Conservation (phyloP, 208 protist genomes). For the Leptomonas seymouri region DNA sequence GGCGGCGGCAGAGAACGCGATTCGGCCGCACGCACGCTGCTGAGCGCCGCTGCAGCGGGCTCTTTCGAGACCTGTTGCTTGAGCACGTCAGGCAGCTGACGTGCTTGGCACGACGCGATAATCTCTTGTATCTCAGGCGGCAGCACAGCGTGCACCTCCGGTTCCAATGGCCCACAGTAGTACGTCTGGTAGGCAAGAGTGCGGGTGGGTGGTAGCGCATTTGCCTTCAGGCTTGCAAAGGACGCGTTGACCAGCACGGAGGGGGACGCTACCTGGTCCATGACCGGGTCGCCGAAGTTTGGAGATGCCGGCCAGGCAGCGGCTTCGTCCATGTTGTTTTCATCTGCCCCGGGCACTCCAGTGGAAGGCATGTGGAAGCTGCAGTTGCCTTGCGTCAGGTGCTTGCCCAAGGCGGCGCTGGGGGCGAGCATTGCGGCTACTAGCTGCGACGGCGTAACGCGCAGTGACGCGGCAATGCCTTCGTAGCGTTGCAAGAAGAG, state of each 20-base stretch:
- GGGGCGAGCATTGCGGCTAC: constrained; percentile 15
- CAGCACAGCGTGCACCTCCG: constrained; percentile 49
- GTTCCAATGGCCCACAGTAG: constrained; percentile 67
- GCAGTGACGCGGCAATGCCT: constrained; percentile 46
- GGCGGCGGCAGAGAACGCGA: neutral
- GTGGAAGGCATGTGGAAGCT: constrained; percentile 24
- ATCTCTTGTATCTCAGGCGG: constrained; percentile 48
- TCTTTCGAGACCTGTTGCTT: neutral
- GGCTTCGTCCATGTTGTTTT: neutral
- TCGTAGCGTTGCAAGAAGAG: constrained; percentile 70
- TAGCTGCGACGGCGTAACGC: constrained; percentile 33
- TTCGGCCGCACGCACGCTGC: neutral
- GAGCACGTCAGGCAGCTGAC: constrained; percentile 13
- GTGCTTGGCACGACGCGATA: constrained; percentile 28
- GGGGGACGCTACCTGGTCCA: constrained; percentile 1
- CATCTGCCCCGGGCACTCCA: neutral
- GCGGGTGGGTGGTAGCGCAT: neutral
- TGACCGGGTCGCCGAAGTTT: neutral
- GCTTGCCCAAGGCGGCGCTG: constrained; percentile 14
- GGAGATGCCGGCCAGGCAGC: constrained; percentile 7
- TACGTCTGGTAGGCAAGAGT: constrained; percentile 36
- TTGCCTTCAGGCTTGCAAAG: constrained; percentile 5
- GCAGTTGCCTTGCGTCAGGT: constrained; percentile 27
- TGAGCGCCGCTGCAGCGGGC: neutral
- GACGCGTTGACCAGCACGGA: constrained; percentile 22